Conservation (phyloP, 176 grass and related monocot genomes). For the Ampelocalamus luodianensis region DNA sequence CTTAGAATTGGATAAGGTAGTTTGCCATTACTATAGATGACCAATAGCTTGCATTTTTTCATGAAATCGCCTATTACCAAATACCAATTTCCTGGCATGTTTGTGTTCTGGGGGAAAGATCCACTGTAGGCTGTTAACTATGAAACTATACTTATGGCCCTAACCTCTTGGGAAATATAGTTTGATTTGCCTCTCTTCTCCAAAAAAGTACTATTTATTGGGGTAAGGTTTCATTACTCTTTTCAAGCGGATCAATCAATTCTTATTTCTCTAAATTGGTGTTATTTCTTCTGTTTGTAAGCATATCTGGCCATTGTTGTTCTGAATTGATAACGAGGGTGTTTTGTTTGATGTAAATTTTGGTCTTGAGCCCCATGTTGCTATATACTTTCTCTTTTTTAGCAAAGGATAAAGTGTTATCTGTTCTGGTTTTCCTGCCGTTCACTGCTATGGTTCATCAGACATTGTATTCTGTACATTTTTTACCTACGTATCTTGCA, state of each 20-base stretch:
- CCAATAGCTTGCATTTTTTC: not conserved
- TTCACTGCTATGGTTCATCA: constrained; percentile 17
- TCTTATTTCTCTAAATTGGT: not conserved
- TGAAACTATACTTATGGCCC: not conserved
- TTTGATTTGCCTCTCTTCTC: not conserved
- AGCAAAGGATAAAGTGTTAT: not conserved
- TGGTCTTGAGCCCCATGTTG: not conserved
- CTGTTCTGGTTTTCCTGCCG: not conserved
- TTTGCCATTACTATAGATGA: not conserved
- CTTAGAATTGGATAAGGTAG: not conserved
- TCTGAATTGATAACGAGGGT: not conserved
- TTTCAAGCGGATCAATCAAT: not conserved
- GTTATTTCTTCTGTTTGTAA: constrained; percentile 5
- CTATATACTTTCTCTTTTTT: not conserved
- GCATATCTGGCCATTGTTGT: not conserved
- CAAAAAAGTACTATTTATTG: constrained; percentile 9
- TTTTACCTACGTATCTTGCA: not conserved
- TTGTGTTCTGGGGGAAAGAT: constrained; percentile 20
- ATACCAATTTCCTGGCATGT: not conserved
- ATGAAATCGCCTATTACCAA: not conserved
- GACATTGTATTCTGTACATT: not conserved
- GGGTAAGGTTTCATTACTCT: not conserved
- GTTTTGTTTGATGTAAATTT: not conserved
- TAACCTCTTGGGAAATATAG: not conserved
- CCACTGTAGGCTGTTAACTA: not conserved